Evolutionary conservation across 1,139 yeast species (phyloP), one percentile per base, ranked within the genome.

Genomic region (Suhomyces bokatorum): DNA sequence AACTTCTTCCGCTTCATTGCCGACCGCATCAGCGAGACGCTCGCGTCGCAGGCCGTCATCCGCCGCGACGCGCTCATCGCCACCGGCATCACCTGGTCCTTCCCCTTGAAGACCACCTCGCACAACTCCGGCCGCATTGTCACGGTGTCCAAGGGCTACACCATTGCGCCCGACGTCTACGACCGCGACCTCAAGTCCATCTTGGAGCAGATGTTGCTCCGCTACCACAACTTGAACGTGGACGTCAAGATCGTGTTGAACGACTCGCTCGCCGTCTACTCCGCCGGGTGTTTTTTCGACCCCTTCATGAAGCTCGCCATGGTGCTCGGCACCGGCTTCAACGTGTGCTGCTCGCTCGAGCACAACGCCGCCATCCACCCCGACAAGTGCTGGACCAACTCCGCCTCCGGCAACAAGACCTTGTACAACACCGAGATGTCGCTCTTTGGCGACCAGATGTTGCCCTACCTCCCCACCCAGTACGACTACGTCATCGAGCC

Each of bases 11-110:
- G 58, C 36, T 65, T 64, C 58, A 67, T 78, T 24, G 76, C 72
- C 5, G 50, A 55, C 12, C 66, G 66, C 39, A 66, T 75, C 27
- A 41, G 49, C 9, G 69, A 68, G 33, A 65, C 69, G 13, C 53
- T 77, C 15, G 33, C 47, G 2, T 39, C 44, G 14, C 77, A 74
- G 54, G 22, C 45, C 12, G 55, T 64, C 11, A 57, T 70, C 13
- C 45, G 44, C 24, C 36, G 45, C 7, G 47, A 45, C 16, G 29
- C 38, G 6, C 32, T 34, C 8, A 66, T 78, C 28, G 63, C 65
- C 30, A 65, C 76, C 3, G 83, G 83, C 4, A 63, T 79, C 37
- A 72, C 81, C n/a, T 80, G 85, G 84, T 76, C 82, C 5, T 80
- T 80, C 56, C 83, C 85, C 0, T 63, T 80, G 40, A 62, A 64